Evolutionary conservation across 2,329 filamentous ascomycete genomes (phyloP).

Genomic region (Apiospora rasikravindrae): DNA sequence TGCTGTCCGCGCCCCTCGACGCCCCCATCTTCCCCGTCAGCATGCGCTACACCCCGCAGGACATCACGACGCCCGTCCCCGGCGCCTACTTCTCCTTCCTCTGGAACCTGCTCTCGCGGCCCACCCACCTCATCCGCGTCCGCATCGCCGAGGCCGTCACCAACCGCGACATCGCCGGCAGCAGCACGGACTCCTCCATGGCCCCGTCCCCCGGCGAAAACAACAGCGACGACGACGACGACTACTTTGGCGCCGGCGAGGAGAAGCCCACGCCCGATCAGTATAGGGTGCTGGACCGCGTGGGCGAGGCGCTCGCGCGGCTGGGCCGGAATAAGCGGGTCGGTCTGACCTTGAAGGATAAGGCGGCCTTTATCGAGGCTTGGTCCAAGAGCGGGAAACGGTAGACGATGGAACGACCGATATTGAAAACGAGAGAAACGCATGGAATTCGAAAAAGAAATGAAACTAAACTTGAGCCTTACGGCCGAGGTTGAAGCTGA

Average conservation of each 20-base stretch:
- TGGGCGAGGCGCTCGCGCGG: conserved; percentile 86
- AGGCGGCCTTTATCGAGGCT: conserved; percentile 78
- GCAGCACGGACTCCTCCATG: conserved; percentile 27
- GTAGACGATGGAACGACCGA: conserved; percentile 16
- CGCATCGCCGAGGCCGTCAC: conserved; percentile 80
- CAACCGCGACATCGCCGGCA: conserved; percentile 43
- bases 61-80: conserved; percentile 90
- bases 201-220: conserved; percentile 31
- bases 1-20: conserved; percentile 69
- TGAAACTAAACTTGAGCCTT: not conserved
- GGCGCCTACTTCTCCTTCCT: conserved; percentile 74
- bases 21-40: conserved; percentile 89
- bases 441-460: not conserved
- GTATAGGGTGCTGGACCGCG: conserved; percentile 72
- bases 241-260: conserved; percentile 33
- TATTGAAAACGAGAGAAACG: not conserved
- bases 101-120: conserved; percentile 83
- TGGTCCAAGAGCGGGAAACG: conserved; percentile 54
- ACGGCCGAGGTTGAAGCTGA: not conserved
- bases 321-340: conserved; percentile 89
- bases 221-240: conserved; percentile 30
- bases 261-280: conserved; percentile 59
- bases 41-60: conserved; percentile 84
- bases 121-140: conserved; percentile 89
- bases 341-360: conserved; percentile 81